Percentiles rank a stretch among this genome's conserved stretches.
These are phyloP conservation scores for Aspergillus sp. DNA, from an alignment of 2,329 filamentous ascomycete species.

Conservation along the genomic window DNA sequence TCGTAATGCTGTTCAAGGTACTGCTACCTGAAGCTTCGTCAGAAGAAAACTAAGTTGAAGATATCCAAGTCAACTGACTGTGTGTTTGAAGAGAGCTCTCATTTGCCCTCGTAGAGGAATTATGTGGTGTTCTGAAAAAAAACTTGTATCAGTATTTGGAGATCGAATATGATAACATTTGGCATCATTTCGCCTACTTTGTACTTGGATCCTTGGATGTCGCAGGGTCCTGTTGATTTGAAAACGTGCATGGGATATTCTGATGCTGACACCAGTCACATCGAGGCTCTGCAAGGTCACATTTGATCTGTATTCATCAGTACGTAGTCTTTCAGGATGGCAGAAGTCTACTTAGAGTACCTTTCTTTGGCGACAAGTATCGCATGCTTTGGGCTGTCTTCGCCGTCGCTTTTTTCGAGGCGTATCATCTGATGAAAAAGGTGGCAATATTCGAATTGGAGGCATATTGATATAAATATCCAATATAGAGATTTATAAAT, in stretches of 20 bases:
- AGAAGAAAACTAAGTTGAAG: constrained; percentile 14
- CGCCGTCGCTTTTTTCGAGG: too few relatives aligned
- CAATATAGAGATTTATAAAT: too few relatives aligned
- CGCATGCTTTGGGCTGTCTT: constrained; percentile 36
- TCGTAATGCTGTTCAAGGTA: not conserved
- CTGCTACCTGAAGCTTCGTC: not conserved
- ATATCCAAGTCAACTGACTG: not conserved
- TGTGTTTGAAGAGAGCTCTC: constrained; percentile 5
- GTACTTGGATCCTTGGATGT: too few relatives aligned
- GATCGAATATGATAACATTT: too few relatives aligned
- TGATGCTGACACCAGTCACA: constrained; percentile 52
- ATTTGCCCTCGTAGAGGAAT: constrained; percentile 17
- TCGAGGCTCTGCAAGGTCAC: constrained; percentile 38
- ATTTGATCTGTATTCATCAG: constrained; percentile 42
- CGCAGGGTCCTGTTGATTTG: too few relatives aligned
- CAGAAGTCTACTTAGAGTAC: constrained; percentile 18
- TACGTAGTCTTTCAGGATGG: not conserved
- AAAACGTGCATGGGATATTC: constrained; percentile 44
- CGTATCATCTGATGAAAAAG: too few relatives aligned
- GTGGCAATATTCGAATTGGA: too few relatives aligned
- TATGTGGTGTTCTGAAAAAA: too few relatives aligned
- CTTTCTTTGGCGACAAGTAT: constrained; percentile 48
- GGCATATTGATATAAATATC: too few relatives aligned
- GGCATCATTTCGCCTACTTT: too few relatives aligned
- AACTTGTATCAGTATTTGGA: too few relatives aligned